phyloP scores from a whole-genome alignment of 371 early-diverging fungal species.

The Capillidium heterosporum region DNA sequence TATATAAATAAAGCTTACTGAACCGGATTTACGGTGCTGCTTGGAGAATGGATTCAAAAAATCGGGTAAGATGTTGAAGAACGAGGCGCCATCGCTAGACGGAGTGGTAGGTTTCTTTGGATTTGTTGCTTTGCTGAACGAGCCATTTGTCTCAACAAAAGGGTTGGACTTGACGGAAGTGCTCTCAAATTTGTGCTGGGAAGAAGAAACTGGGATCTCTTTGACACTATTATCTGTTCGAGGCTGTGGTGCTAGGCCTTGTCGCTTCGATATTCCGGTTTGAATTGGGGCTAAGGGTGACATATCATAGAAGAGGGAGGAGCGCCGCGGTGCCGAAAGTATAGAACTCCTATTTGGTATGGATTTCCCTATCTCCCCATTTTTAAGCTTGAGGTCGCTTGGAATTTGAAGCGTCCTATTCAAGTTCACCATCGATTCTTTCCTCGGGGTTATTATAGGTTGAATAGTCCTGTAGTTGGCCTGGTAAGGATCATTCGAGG shows the following conservation, averaged over 20 bases:
- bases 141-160: background rate
- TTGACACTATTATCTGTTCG: background rate
- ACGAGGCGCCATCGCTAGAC: background rate
- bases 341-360: background rate
- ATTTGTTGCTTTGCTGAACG: background rate
- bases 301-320: conserved; percentile 1
- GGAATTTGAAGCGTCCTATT: background rate
- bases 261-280: background rate
- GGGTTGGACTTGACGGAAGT: no score
- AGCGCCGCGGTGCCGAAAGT: conserved; percentile 1
- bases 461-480: background rate
- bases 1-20: background rate
- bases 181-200: background rate
- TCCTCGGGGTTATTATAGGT: conserved; percentile 6
- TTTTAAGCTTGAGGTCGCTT: background rate
- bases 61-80: background rate
- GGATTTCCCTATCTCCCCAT: background rate
- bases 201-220: background rate
- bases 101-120: background rate
- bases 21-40: background rate
- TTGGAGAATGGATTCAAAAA: background rate
- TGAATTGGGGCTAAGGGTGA: background rate
- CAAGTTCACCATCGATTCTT: conserved; percentile 6
- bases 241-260: background rate
- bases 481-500: background rate